Conservation (phyloP, 139 green algal species). For the Chlorella sorokiniana region DNA sequence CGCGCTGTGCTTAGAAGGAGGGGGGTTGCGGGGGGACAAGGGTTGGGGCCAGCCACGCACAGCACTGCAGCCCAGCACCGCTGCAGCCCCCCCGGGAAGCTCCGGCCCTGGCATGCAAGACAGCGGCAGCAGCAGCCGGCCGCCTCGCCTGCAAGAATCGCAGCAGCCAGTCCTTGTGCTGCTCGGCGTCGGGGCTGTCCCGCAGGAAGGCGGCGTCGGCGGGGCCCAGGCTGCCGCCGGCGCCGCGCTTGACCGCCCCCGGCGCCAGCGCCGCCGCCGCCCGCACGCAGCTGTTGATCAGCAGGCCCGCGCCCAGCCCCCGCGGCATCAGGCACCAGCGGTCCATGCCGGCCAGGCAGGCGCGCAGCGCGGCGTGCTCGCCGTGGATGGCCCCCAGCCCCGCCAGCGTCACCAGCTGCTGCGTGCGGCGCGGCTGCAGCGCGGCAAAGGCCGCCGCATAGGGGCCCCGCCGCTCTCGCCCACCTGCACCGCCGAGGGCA, state of each 20-base stretch:
- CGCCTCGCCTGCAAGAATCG: slow-evolving; percentile 8
- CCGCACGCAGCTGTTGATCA: background rate
- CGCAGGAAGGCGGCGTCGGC: background rate
- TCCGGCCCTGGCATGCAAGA: no score
- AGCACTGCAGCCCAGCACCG: background rate
- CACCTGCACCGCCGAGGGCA: background rate
- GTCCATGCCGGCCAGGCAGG: background rate
- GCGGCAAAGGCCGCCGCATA: slow-evolving; percentile 22
- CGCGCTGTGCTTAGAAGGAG: background rate
- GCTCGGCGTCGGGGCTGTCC: background rate
- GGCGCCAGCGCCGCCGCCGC: background rate
- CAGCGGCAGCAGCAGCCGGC: background rate
- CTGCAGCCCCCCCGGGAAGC: background rate
- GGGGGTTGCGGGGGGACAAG: background rate
- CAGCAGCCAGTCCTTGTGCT: slow-evolving; percentile 27
- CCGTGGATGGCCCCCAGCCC: slow-evolving; percentile 4
- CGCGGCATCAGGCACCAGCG: background rate
- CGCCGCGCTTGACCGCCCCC: background rate
- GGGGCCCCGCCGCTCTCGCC: slow-evolving; percentile 13
- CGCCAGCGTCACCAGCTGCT: slow-evolving; percentile 10
- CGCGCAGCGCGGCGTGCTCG: background rate
- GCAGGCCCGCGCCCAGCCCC: background rate
- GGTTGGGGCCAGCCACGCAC: background rate
- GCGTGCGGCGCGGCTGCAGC: background rate
- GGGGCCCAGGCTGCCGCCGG: background rate